phyloP scores from a whole-genome alignment of 2,329 filamentous ascomycete genomes.

The Pseudogymnoascus sp. region DNA sequence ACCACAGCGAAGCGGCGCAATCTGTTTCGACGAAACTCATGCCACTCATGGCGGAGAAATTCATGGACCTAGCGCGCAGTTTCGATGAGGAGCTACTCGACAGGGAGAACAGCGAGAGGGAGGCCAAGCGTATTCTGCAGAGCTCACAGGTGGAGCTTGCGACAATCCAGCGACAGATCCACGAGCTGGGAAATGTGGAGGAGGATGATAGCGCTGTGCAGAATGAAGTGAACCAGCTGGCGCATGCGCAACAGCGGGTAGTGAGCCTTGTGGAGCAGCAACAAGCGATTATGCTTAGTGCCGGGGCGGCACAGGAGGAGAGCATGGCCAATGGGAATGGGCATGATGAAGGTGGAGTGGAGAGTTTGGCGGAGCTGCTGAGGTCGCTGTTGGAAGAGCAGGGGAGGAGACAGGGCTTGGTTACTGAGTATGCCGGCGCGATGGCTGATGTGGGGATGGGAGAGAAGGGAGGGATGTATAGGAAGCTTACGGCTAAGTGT shows the following conservation, averaged over 20 bases:
- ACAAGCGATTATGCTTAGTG: conserved; percentile 33
- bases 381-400: conserved; percentile 49
- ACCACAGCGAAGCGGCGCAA: conserved; percentile 58
- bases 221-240: conserved; percentile 19
- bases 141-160: conserved; percentile 62
- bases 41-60: conserved; percentile 61
- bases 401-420: conserved; percentile 39
- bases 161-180: conserved; percentile 49
- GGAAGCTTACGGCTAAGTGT: conserved; percentile 59
- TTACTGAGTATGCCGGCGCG: conserved; percentile 60
- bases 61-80: conserved; percentile 58
- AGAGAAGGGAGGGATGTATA: conserved; percentile 66
- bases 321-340: conserved; percentile 38
- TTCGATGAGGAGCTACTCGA: conserved; percentile 71
- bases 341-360: conserved; percentile 28
- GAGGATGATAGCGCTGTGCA: conserved; percentile 18
- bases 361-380: conserved; percentile 44
- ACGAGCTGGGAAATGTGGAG: conserved; percentile 36
- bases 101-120: conserved; percentile 61
- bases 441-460: conserved; percentile 61
- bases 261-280: conserved; percentile 36
- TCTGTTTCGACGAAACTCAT: conserved; percentile 62
- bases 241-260: conserved; percentile 17
- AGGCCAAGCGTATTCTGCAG: conserved; percentile 56
- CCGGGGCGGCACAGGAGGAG: conserved; percentile 37